A percentile compares a stretch with the other conserved stretches of the same genome.
Conservation (phyloP, 2,329 filamentous ascomycete genomes). For the Aspergillus fructus region DNA sequence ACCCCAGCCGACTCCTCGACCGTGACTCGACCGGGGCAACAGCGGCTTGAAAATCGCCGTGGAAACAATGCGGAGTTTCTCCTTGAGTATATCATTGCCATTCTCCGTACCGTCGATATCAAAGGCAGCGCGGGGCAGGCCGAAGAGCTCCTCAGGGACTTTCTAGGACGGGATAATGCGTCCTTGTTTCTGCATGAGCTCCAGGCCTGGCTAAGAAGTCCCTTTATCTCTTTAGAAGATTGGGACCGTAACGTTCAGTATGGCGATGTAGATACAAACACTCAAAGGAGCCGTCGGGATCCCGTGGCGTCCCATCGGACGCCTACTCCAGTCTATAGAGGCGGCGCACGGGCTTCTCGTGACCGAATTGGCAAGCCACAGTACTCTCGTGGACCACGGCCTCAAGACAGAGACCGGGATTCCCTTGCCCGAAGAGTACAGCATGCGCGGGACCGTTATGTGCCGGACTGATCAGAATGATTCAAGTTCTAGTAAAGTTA, state of each 20-base stretch:
- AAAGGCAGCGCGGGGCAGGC: slow-evolving; percentile 76
- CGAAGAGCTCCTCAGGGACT: slow-evolving; percentile 75
- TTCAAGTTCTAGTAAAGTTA: neutral
- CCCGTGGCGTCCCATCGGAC: slow-evolving; percentile 16
- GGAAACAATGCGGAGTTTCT: slow-evolving; percentile 78
- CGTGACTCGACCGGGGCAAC: slow-evolving; percentile 28
- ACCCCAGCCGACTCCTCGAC: slow-evolving; percentile 22
- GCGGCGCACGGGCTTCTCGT: slow-evolving; percentile 16
- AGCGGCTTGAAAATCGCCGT: slow-evolving; percentile 44
- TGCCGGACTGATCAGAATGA: slow-evolving; percentile 28
- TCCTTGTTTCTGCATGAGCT: slow-evolving; percentile 82
- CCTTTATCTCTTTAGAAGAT: slow-evolving; percentile 66
- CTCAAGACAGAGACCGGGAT: slow-evolving; percentile 16
- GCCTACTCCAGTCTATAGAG: slow-evolving; percentile 24
- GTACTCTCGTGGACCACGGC: slow-evolving; percentile 12
- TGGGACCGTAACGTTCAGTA: slow-evolving; percentile 87
- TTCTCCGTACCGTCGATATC: slow-evolving; percentile 78
- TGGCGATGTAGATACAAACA: slow-evolving; percentile 22
- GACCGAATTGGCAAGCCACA: slow-evolving; percentile 29
- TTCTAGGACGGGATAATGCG: slow-evolving; percentile 71
- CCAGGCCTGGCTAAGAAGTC: slow-evolving; percentile 77
- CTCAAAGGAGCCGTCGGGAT: neutral
- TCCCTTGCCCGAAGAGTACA: slow-evolving; percentile 26
- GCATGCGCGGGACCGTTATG: slow-evolving; percentile 32
- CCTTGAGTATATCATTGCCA: slow-evolving; percentile 79